Base-by-base conservation (phyloP, 1,284 basidiomycete genomes). In the Nidula niveotomentosa region DNA sequence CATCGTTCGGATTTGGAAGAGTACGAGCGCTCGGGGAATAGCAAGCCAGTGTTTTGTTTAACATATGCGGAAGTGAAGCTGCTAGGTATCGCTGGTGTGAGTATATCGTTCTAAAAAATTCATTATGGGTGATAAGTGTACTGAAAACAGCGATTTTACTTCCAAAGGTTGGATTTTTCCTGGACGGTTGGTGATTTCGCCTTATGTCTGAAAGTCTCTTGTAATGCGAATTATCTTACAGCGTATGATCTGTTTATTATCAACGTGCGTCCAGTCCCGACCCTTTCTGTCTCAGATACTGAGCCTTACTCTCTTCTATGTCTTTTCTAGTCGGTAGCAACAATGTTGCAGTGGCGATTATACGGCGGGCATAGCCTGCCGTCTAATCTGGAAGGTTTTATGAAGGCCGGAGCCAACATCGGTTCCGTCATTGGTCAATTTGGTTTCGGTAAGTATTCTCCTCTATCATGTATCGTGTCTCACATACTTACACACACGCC, bases 171-270 rank as follows among this genome's bases (percentile, higher is more conserved):
- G 86, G 86, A 6, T 88, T 88, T 67, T 88, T 88, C 74, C 74
- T 88, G 9, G 86, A 87, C 65, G 85, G 84, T 83, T 15, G 23
- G 46, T 13, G 12, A 48, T n/a, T 48, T 30, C n/a, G 18, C 46
- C 23, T 18, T 61, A 41, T 76, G 67, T n/a, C 54, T 48, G 2
- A n/a, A 17, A 3, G 2, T 51, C 55, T 10, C 45, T 35, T 13
- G 39, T 47, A 51, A 23, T 36, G 5, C 18, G 54, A 36, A 18
- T 52, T 54, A 7, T 13, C 6, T 45, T 54, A 85, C 30, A 30
- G 85, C 85, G 2, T 87, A 88, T 59, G 85, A 89, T 63, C 71
- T 89, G 30, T 89, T 89, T 69, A 83, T 88, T 54, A 88, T 89
- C 69, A 89, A 89, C 67, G 83, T 81, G 56, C 53, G 78, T 59